Evolutionary conservation across 805 yeast genomes (phyloP).

Genomic region (Peterozyma toletana): DNA sequence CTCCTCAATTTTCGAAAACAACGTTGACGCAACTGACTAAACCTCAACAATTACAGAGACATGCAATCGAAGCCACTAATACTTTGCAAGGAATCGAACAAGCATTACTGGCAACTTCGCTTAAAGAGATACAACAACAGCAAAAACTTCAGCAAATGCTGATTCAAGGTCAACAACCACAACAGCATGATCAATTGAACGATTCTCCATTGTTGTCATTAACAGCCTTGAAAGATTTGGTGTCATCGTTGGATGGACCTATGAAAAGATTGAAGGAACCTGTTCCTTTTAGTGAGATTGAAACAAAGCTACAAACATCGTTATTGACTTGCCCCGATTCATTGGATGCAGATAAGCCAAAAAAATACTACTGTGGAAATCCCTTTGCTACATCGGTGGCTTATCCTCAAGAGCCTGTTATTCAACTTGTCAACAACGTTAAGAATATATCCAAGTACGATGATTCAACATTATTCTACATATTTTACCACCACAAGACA

Average conservation of each 20-base stretch:
- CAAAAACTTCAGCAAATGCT: not conserved
- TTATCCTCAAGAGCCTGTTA: constrained; percentile 82
- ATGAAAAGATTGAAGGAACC: constrained; percentile 28
- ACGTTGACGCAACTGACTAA: too few species aligned
- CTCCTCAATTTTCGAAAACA: not conserved
- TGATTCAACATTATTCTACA: constrained; percentile 82
- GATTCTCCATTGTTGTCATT: not conserved
- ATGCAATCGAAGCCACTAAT: not conserved
- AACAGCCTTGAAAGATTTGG: constrained; percentile 2
- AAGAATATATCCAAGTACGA: constrained; percentile 65
- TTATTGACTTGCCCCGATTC: constrained; percentile 90
- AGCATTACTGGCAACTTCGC: not conserved
- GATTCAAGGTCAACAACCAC: too few species aligned
- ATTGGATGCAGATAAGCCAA: constrained; percentile 79
- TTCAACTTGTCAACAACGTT: constrained; percentile 54
- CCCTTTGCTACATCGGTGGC: constrained; percentile 88
- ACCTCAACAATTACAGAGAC: too few species aligned
- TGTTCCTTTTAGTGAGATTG: constrained; percentile 44
- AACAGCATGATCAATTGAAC: too few species aligned
- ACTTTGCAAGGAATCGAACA: not conserved
- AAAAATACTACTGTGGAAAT: constrained; percentile 60
- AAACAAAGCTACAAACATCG: constrained; percentile 65
- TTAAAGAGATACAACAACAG: not conserved
- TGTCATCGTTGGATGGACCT: constrained; percentile 1
- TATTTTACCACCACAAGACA: constrained; percentile 71